A percentile compares a stretch with the other conserved stretches of the same genome.
Evolutionary conservation across 345 rosid genomes (phyloP).

Genomic region (Ceriops tagal): DNA sequence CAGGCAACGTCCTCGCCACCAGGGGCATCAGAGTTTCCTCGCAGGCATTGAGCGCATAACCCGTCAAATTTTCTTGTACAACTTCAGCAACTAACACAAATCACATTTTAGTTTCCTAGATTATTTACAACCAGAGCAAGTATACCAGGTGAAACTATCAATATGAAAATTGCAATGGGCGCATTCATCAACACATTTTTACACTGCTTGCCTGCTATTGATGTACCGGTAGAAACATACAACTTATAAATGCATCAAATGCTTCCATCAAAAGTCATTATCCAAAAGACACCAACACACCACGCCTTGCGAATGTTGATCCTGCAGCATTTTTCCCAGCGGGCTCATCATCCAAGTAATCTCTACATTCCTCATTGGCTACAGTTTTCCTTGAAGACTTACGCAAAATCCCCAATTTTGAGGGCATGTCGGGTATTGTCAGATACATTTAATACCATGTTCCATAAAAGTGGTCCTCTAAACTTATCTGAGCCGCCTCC

Average conservation of each 20-base stretch:
- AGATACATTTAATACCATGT: not conserved
- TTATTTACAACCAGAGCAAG: not conserved
- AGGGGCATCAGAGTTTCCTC: too few relatives aligned
- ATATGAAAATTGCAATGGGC: not conserved
- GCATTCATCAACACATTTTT: not conserved
- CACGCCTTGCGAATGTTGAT: not conserved
- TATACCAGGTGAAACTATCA: not conserved
- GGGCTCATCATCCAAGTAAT: not conserved
- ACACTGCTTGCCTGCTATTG: slow-evolving; percentile 3
- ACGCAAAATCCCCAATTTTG: not conserved
- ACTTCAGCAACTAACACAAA: too few relatives aligned
- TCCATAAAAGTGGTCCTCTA: not conserved
- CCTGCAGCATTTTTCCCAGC: slow-evolving; percentile 2
- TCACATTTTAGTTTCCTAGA: not conserved
- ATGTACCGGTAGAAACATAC: not conserved
- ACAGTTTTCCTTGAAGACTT: not conserved
- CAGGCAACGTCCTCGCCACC: too few relatives aligned
- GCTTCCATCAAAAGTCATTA: not conserved
- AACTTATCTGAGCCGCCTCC: slow-evolving; percentile 45
- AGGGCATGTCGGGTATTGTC: not conserved
- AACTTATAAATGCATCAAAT: not conserved
- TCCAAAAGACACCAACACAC: not conserved
- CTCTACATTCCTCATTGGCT: not conserved
- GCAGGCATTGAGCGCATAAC: too few relatives aligned
- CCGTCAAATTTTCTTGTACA: too few relatives aligned